Evolutionary conservation across 176 grass and related monocot genomes (phyloP).

Genomic region (Aegilops umbellulata): DNA sequence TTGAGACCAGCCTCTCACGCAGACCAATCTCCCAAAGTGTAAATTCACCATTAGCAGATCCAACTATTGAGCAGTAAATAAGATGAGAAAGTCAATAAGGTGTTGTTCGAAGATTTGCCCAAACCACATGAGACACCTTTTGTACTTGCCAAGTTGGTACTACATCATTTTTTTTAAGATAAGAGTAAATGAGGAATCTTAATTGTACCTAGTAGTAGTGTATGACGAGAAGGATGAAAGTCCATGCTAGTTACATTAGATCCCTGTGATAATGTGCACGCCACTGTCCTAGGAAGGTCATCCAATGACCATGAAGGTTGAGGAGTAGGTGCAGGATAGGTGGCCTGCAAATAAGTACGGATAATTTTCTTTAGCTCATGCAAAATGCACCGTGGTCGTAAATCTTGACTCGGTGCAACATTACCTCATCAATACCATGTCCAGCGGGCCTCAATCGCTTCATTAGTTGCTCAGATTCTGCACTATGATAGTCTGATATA

Average conservation of each 20-base stretch:
- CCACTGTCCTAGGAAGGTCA: slow-evolving; percentile 79
- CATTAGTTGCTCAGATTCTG: slow-evolving; percentile 92
- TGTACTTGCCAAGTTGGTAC: not conserved
- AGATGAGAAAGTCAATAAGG: slow-evolving; percentile 9
- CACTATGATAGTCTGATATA: slow-evolving; percentile 91
- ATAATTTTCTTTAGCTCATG: slow-evolving; percentile 19
- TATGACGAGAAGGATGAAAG: slow-evolving; percentile 85
- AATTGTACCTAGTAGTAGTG: slow-evolving; percentile 78
- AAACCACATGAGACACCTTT: slow-evolving; percentile 8
- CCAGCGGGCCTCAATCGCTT: slow-evolving; percentile 70
- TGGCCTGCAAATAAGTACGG: slow-evolving; percentile 53
- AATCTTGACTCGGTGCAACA: slow-evolving; percentile 17
- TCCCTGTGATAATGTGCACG: slow-evolving; percentile 74
- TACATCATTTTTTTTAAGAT: not conserved
- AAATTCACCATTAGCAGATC: slow-evolving; percentile 81
- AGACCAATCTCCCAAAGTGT: slow-evolving; percentile 84
- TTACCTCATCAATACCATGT: slow-evolving; percentile 91
- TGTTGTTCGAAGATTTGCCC: slow-evolving; percentile 12
- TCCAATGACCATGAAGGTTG: slow-evolving; percentile 80
- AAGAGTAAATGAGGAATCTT: slow-evolving; percentile 7
- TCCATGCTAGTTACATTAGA: slow-evolving; percentile 94
- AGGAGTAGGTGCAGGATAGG: slow-evolving; percentile 67
- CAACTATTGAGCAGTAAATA: slow-evolving; percentile 53
- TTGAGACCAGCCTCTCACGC: slow-evolving; percentile 76
- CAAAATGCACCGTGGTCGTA: slow-evolving; percentile 16